phyloP scores from a whole-genome alignment of 176 grass and related monocot genomes.

The Stipa capillata region DNA sequence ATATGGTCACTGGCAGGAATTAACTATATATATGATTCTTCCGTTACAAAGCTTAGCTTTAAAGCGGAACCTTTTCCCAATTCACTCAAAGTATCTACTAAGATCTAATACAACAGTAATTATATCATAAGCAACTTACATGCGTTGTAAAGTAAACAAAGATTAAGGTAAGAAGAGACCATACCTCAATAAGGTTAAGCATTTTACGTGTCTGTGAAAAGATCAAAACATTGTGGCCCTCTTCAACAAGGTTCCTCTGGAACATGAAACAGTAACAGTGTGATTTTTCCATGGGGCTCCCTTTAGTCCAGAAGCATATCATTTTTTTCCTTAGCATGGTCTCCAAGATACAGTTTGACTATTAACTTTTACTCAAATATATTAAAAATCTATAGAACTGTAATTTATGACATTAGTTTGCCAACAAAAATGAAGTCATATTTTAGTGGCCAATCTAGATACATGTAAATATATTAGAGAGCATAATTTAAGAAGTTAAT shows the following conservation, averaged over 20 bases:
- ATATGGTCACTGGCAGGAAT: too few relatives aligned
- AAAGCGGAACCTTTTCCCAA: neutral
- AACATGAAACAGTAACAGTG: constrained; percentile 5
- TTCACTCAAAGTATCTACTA: neutral
- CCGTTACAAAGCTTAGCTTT: too few relatives aligned
- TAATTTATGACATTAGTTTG: neutral
- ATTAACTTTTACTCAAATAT: neutral
- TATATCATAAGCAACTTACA: neutral
- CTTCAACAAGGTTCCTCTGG: constrained; percentile 60
- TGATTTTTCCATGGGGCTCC: neutral
- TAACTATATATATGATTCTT: too few relatives aligned
- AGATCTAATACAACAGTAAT: neutral
- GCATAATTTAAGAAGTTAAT: neutral
- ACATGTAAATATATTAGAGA: neutral
- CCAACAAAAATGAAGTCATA: neutral
- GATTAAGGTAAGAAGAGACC: neutral
- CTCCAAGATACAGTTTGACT: neutral
- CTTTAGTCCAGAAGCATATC: neutral
- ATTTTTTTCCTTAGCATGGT: neutral
- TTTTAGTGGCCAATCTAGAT: neutral
- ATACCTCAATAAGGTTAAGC: constrained; percentile 71
- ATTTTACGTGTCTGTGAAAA: constrained; percentile 89
- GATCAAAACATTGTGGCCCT: constrained; percentile 66
- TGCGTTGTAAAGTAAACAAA: neutral
- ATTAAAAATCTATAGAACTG: neutral